Base-by-base conservation (phyloP, 306 rosid genomes). In the Cajanus cajan region DNA sequence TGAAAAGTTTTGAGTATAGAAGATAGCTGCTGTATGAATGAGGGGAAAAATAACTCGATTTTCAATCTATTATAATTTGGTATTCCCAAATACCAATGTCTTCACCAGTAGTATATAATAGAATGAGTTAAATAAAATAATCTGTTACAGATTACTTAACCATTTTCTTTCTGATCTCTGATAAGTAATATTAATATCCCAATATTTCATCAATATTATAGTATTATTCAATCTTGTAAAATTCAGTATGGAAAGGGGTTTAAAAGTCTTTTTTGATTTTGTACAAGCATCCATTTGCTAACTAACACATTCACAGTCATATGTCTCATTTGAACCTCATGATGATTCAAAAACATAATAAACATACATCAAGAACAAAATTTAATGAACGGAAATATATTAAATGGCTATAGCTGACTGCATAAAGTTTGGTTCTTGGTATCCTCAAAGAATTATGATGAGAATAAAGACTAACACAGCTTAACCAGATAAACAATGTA, bases 251-350 rank as follows among this genome's bases (percentile, higher is more conserved):
- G 25, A 73, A 73, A 62, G 50, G 76, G 34, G 28, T 34, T 55
- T 45, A 13, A 44, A 54, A 64, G 52, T 39, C 51, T 70, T 44
- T 12, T 50, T 43, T 43, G 24, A 54, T n/a, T 9, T 22, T 68
- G 40, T 7, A 39, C 24, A n/a, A 62, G 33, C 67, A 59, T 59
- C 31, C 47, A 65, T 47, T 44, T 55, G 44, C 75, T 18, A 71
- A 52, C 39, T 12, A 37, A 52, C 74, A 65, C 18, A 74, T 31
- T 16, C 21, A 55, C 54, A 68, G 12, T 52, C 14, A 52, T 48
- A 52, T 14, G 51, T 54, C 67, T 62, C 37, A 73, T 24, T n/a
- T 65, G 40, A 72, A 78, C 72, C 44, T 78, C 72, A 78, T 52
- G 59, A 5, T 48, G 36, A 82, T 22, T 58, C 39, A 69, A 50